Base-by-base conservation (phyloP, 78 protist species). In the Planoprotostelium fungivorum region DNA sequence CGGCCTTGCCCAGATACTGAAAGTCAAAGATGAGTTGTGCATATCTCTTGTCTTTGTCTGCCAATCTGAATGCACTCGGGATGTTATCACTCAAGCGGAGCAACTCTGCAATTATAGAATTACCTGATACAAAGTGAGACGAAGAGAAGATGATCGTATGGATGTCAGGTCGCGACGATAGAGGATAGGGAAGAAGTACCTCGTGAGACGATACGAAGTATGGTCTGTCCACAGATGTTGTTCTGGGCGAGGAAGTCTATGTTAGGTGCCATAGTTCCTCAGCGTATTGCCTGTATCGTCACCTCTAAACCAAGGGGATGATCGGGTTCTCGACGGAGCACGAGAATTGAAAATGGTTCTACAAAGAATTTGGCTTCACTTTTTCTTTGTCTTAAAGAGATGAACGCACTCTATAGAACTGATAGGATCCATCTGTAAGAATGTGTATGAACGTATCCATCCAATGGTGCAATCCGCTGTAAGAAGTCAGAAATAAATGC, bases 21-120 rank as follows among this genome's bases (percentile, higher is more conserved):
- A 97, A 98, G 39, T 97, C 99, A 38, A 97, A 94, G 28, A 97
- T 87, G 38, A 97, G 87, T 31, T 89, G 87, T 29, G 73, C 39
- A 88, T 97, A 96, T 87, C 91, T 83, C 37, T 34, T 85, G 36
- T 39, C 83, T 87, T 89, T 86, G 84, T 94, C 95, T 36, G 88
- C 92, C 23, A 94, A 35, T 51, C 86, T 89, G 89, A 85, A 85
- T 34, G 85, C 90, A 1, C 86, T 9, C 87, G 96, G 96, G 29
- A 94, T 91, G 36, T 92, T 89, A 36, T 88, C 38, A 29, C 88
- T 51, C 5, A 94, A 51, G 39, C 96, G 90, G 1, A 94, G 35
- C 34, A 94, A 34, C 86, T 94, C 96, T n/a, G 96, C 94, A 36
- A 94, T 94, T 83, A 94, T 94, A 29, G 94, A 89, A 88, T 51